Conservation (phyloP, 1,284 basidiomycete genomes). For the Tylopilus sp. region DNA sequence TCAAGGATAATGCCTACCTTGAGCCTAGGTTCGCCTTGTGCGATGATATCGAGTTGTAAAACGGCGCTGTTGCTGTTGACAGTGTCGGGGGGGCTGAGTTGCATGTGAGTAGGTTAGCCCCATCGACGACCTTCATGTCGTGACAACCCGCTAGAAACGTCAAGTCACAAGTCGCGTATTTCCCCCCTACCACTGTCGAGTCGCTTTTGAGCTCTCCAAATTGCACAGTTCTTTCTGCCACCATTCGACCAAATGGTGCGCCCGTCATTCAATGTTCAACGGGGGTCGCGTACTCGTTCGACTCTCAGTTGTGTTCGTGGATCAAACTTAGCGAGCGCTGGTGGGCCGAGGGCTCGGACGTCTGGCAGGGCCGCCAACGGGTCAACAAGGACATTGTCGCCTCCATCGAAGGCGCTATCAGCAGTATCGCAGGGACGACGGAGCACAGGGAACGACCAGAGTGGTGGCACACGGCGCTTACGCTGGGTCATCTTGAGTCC, state of each 20-base stretch:
- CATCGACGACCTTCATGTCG: background rate
- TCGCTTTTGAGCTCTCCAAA: slow-evolving; percentile 58
- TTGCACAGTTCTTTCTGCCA: slow-evolving; percentile 52
- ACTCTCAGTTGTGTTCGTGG: slow-evolving; percentile 63
- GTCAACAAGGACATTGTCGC: slow-evolving; percentile 45
- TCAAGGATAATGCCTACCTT: slow-evolving; percentile 70
- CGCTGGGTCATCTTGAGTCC: slow-evolving; percentile 81
- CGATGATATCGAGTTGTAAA: slow-evolving; percentile 64
- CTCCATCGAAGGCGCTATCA: slow-evolving; percentile 55
- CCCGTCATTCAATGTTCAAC: slow-evolving; percentile 74
- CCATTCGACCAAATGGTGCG: slow-evolving; percentile 72
- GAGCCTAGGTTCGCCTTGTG: slow-evolving; percentile 66
- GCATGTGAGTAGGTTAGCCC: slow-evolving; percentile 55
- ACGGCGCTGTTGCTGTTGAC: slow-evolving; percentile 71
- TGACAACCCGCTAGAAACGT: slow-evolving; percentile 56
- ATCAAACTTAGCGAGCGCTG: slow-evolving; percentile 71
- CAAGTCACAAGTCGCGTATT: slow-evolving; percentile 57
- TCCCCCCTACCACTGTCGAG: slow-evolving; percentile 61
- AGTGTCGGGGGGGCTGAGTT: slow-evolving; percentile 62
- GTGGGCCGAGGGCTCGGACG: slow-evolving; percentile 77
- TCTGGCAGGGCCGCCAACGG: slow-evolving; percentile 71
- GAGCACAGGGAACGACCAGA: slow-evolving; percentile 49
- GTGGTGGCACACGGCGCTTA: slow-evolving; percentile 78
- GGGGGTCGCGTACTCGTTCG: slow-evolving; percentile 75
- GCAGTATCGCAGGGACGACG: slow-evolving; percentile 37